phyloP scores from a whole-genome alignment of 2,329 filamentous ascomycete species.

The Neopestalotiopsis rosae region DNA sequence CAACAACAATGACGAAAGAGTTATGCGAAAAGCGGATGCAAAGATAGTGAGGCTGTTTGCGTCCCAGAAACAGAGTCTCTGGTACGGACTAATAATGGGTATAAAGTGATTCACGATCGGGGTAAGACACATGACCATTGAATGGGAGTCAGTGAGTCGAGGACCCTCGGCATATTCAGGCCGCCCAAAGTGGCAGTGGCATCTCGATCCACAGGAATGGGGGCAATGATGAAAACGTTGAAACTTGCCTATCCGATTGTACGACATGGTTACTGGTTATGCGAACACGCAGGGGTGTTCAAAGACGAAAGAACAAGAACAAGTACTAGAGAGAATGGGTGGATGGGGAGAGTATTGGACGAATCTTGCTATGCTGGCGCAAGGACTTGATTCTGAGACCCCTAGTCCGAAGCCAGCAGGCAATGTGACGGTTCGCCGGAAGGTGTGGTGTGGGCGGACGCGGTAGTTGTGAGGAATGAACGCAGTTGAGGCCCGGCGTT shows the following conservation, averaged over 20 bases:
- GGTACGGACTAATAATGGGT: neutral
- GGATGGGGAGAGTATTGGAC: neutral
- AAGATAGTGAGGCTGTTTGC: conserved; percentile 11
- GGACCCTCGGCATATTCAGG: neutral
- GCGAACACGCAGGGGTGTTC: conserved; percentile 9
- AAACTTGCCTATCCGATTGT: conserved; percentile 71
- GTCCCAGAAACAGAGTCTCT: conserved; percentile 13
- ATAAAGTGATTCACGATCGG: neutral
- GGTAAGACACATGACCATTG: neutral
- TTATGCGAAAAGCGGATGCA: neutral
- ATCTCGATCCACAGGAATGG: conserved; percentile 20
- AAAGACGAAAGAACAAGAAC: neutral
- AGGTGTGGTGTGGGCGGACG: neutral
- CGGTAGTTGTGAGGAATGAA: neutral
- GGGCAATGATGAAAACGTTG: conserved; percentile 27
- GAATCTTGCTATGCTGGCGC: neutral
- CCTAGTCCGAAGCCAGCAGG: neutral
- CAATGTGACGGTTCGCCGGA: neutral
- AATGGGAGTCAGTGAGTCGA: conserved; percentile 7
- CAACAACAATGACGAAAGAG: conserved; percentile 26
- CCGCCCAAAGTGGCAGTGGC: conserved; percentile 16
- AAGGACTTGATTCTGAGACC: conserved; percentile 4
- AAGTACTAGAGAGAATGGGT: conserved; percentile 3
- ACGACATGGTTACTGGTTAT: conserved; percentile 61
- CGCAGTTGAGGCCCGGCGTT: neutral